Evolutionary conservation across 305 asterid species (phyloP).

Genomic region (Salvia sclarea): DNA sequence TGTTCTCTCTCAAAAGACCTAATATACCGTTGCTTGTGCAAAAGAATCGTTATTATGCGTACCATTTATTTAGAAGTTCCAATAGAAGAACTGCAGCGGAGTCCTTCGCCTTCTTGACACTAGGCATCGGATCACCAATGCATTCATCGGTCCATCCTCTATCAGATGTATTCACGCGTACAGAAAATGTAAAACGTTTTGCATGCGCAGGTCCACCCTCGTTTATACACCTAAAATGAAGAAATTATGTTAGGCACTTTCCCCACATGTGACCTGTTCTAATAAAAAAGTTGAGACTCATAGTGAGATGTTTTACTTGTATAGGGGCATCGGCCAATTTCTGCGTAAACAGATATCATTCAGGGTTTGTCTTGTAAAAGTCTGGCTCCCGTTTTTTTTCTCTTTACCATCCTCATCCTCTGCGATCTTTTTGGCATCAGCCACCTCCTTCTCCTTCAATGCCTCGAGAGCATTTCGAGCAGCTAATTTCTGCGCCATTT

Average conservation of each 20-base stretch:
- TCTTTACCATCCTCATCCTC: constrained; percentile 59
- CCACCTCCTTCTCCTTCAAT: constrained; percentile 77
- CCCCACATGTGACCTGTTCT: not conserved
- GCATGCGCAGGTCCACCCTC: constrained; percentile 99
- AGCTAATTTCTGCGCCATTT: constrained; percentile 97
- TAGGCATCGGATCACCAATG: constrained; percentile 96
- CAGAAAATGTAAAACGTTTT: constrained; percentile 85
- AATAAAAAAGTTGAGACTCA: not conserved
- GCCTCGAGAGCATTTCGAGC: constrained; percentile 92
- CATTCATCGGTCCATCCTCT: constrained; percentile 96
- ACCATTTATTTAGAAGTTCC: constrained; percentile 76
- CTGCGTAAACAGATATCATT: constrained; percentile 89
- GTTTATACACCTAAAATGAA: constrained; percentile 57
- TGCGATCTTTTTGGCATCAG: constrained; percentile 54
- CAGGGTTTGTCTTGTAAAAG: constrained; percentile 91
- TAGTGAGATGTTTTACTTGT: constrained; percentile 50
- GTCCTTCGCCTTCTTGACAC: constrained; percentile 98
- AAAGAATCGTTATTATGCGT: constrained; percentile 43
- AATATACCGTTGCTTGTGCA: constrained; percentile 19
- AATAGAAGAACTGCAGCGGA: constrained; percentile 87
- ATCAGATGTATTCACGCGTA: constrained; percentile 83
- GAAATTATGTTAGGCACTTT: not conserved
- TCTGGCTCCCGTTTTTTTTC: constrained; percentile 73
- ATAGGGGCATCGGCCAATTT: constrained; percentile 98
- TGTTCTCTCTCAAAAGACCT: constrained; percentile 11